Base-by-base conservation (phyloP, 495 filamentous ascomycete species). In the Chaetomium fimeti region DNA sequence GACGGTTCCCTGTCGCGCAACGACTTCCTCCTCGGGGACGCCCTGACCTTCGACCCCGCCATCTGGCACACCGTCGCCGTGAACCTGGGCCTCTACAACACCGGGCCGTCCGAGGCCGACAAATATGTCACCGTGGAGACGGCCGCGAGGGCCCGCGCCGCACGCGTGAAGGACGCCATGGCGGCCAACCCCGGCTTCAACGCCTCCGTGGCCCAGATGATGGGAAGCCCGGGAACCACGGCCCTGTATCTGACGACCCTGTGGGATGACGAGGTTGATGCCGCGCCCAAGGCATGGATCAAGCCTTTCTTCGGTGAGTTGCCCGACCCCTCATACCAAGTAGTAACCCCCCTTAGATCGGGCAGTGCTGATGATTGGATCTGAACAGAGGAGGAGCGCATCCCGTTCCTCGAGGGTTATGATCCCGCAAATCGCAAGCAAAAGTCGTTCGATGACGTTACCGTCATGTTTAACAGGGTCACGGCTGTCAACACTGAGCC, bases 1-100 rank as follows among this genome's bases (percentile, higher is more conserved):
- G 73, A 76, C 59, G 73, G 69, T 0, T 69, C 64, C 6, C 64
- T 76, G 11, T 69, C 67, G 22, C 68, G 71, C 18, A 62, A 42
- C 47, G 74, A 76, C 61, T 53, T 65, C 16, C 64, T 18, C 52
- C 64, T 69, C 27, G 71, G 74, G 6, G 69, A 75, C 56, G 61
- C 70, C 51, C 40, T 56, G 11, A 49, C 62, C 43, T 76, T 76
- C 40, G 60, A 71, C 52, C 60, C 62, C 0, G 62, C 49, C 20
- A 70, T 75, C 55, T 76, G 71, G 71, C 57, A 5, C 13, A 27
- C 42, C 12, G 40, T 47, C 16, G 58, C 69, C 0, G 16, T 59
- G 1, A 45, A 29, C 3, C 65, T 75, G 16, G 57, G 43, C n/a
- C 63, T 67, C 25, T 57, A 71, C 29, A 38, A 61, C 18, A 38